Percentiles rank a stretch among this genome's conserved stretches.
phyloP scores from a whole-genome alignment of 768 basidiomycete genomes.

The Agaricus blazei region DNA sequence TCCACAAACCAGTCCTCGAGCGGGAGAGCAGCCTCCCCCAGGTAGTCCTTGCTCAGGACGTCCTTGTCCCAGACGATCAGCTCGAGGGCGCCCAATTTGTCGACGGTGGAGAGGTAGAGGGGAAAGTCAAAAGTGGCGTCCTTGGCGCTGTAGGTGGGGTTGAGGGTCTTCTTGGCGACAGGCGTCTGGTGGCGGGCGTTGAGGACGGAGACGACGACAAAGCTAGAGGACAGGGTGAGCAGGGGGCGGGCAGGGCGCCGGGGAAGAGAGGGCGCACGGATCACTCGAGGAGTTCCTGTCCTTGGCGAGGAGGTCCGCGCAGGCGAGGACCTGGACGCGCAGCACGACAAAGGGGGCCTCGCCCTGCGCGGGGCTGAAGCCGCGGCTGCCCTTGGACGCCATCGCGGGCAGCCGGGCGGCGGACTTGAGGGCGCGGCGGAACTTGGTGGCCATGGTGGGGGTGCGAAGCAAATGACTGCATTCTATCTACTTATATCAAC shows the following conservation, averaged over 20 bases:
- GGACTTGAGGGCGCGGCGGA: constrained; percentile 55
- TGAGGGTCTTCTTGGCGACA: constrained; percentile 64
- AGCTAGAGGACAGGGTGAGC: constrained; percentile 33
- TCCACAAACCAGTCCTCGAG: constrained; percentile 76
- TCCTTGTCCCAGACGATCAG: constrained; percentile 95
- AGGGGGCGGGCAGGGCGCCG: background rate
- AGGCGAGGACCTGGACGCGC: constrained; percentile 63
- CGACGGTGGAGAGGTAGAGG: constrained; percentile 70
- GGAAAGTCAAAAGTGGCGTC: constrained; percentile 90
- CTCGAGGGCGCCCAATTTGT: constrained; percentile 71
- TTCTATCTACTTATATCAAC: constrained; percentile 6
- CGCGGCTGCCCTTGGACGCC: background rate
- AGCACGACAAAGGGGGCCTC: constrained; percentile 66
- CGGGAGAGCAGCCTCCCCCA: constrained; percentile 79
- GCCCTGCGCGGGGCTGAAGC: constrained; percentile 42
- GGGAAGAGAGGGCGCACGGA: constrained; percentile 47
- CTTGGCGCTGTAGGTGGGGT: constrained; percentile 59
- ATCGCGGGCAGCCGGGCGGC: constrained; percentile 46
- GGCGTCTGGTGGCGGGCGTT: constrained; percentile 65
- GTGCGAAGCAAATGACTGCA: background rate
- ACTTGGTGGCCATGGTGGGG: constrained; percentile 26
- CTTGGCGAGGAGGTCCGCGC: constrained; percentile 56
- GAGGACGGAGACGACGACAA: constrained; percentile 62
- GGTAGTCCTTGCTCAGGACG: constrained; percentile 83
- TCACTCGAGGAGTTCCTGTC: constrained; percentile 70